A percentile compares a stretch with the other conserved stretches of the same genome.
Conservation (phyloP, 2,329 filamentous ascomycete genomes). For the Colletotrichum lindemuthianum region DNA sequence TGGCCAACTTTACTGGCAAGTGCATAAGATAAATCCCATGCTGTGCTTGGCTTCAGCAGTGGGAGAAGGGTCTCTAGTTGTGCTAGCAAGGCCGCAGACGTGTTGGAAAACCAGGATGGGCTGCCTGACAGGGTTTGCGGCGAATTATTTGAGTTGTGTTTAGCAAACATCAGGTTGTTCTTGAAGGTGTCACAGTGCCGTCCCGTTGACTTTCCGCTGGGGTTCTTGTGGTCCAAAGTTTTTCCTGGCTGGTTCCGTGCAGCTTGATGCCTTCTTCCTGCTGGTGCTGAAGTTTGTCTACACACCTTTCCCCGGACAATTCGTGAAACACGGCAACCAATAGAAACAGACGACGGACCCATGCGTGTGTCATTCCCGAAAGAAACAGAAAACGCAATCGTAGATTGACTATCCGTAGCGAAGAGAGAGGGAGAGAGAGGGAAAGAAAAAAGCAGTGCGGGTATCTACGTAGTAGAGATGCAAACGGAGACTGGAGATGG, state of each 20-base stretch:
- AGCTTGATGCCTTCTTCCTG: not conserved
- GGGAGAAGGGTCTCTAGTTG: not conserved
- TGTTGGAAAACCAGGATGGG: conserved; percentile 4
- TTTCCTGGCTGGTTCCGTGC: not conserved
- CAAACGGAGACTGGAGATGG: conserved; percentile 23
- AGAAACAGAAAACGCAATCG: conserved; percentile 17
- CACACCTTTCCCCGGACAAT: not conserved
- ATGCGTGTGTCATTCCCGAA: conserved; percentile 20
- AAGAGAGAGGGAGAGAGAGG: not conserved
- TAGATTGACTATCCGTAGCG: not conserved
- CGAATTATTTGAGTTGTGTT: conserved; percentile 29
- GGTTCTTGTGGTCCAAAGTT: conserved; percentile 1
- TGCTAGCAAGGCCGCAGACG: not conserved
- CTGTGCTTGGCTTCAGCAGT: not conserved
- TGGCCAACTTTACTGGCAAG: conserved; percentile 22
- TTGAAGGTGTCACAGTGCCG: conserved; percentile 4
- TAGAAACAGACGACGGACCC: not conserved
- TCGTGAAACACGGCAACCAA: not conserved
- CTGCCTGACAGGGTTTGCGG: conserved; percentile 25
- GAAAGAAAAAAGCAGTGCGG: conserved; percentile 8
- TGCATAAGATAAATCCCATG: conserved; percentile 20
- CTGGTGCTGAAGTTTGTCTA: not conserved
- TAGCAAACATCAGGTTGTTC: conserved; percentile 4
- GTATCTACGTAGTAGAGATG: conserved; percentile 19
- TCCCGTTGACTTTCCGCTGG: not conserved